Conservation (phyloP, 306 rosid species). For the Sicyos baderoa region DNA sequence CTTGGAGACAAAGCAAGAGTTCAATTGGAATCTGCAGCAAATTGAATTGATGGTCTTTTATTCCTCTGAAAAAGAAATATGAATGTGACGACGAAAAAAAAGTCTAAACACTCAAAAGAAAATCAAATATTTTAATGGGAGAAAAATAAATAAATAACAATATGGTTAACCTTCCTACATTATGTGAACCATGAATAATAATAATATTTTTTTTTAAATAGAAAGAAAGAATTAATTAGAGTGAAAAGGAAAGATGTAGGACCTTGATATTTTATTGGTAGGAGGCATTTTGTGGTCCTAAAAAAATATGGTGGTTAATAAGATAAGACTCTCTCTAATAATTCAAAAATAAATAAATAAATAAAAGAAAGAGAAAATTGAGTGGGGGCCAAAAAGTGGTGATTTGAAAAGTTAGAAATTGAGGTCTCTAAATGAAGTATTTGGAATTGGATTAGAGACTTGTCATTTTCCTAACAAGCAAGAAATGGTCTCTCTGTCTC, state of each 20-base stretch:
- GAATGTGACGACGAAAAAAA: neutral
- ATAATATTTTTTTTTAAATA: too few relatives aligned
- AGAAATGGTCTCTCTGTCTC: too few relatives aligned
- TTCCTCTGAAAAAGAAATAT: neutral
- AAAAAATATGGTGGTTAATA: neutral
- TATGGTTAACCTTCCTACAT: too few relatives aligned
- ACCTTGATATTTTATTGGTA: constrained; percentile 2
- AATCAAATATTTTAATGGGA: neutral
- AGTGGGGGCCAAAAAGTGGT: neutral
- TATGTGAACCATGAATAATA: too few relatives aligned
- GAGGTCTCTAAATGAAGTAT: constrained; percentile 4
- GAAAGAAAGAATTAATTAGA: constrained; percentile 1
- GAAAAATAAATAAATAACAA: neutral
- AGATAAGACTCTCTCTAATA: neutral
- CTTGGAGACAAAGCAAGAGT: neutral
- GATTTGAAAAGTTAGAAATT: neutral
- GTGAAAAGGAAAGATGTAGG: constrained; percentile 8
- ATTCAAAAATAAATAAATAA: neutral
- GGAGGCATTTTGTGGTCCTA: constrained; percentile 7
- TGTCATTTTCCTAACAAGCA: too few relatives aligned
- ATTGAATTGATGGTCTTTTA: neutral
- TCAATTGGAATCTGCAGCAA: too few relatives aligned
- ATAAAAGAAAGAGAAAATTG: neutral
- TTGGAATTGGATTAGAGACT: neutral
- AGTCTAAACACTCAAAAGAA: neutral